phyloP scores from a whole-genome alignment of 2,329 filamentous ascomycete species.

The Xylaria sp. region DNA sequence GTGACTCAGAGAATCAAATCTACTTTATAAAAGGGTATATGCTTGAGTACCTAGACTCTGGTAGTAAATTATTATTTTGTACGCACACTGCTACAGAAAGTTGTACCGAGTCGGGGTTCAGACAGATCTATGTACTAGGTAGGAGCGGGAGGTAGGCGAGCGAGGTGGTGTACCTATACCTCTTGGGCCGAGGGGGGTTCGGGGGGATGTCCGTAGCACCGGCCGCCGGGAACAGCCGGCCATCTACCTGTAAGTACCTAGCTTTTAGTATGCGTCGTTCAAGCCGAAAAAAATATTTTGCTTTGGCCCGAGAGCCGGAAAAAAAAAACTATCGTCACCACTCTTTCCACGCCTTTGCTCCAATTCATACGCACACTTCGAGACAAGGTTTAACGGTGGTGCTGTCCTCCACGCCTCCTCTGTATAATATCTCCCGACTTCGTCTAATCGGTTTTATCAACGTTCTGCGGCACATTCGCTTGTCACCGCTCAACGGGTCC shows the following conservation, averaged over 20 bases:
- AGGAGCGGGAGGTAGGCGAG: background rate
- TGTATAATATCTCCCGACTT: constrained; percentile 40
- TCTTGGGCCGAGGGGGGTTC: background rate
- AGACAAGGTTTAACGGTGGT: constrained; percentile 33
- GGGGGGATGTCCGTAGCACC: constrained; percentile 36
- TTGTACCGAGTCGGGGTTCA: background rate
- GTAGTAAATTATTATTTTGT: too few relatives aligned
- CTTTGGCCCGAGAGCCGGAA: constrained; percentile 13
- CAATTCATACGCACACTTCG: constrained; percentile 12
- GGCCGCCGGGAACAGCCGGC: constrained; percentile 40
- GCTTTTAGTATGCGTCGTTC: background rate
- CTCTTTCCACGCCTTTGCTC: constrained; percentile 14
- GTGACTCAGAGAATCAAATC: too few relatives aligned
- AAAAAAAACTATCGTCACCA: constrained; percentile 19
- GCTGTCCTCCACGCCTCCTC: constrained; percentile 32
- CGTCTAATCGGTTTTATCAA: constrained; percentile 34
- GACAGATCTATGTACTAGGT: background rate
- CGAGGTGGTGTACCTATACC: background rate
- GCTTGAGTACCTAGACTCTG: too few relatives aligned
- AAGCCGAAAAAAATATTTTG: constrained; percentile 32
- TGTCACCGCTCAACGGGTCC: constrained; percentile 18
- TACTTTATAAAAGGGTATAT: too few relatives aligned
- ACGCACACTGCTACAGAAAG: background rate
- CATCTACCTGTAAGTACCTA: background rate
- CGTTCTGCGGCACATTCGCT: constrained; percentile 17